These are phyloP conservation scores for Stentor roeselii DNA, from an alignment of 73 alveolate species.

Conservation along the genomic window DNA sequence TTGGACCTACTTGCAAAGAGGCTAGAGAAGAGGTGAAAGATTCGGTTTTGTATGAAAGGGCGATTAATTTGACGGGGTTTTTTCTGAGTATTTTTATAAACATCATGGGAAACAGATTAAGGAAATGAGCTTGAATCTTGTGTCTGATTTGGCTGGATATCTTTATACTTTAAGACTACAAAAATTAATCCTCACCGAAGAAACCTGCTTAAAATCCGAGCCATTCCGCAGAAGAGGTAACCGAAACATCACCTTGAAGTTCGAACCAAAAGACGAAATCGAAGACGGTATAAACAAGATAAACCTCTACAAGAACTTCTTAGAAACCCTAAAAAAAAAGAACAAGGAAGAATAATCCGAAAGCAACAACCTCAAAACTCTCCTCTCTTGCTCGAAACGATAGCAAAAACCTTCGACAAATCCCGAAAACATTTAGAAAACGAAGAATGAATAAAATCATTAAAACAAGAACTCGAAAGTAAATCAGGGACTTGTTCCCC, in stretches of 20 bases:
- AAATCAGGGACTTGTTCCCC: too few species aligned
- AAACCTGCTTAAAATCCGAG: not conserved
- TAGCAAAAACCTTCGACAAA: slow-evolving; percentile 9
- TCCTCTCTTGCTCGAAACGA: not conserved
- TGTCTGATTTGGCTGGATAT: not conserved
- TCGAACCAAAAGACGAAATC: not conserved
- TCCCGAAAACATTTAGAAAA: not conserved
- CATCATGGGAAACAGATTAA: not conserved
- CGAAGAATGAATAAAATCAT: not conserved
- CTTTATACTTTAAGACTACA: not conserved
- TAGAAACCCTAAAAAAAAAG: not conserved
- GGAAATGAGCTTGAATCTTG: not conserved
- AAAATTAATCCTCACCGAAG: not conserved
- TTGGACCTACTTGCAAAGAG: not conserved
- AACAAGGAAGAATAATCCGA: not conserved
- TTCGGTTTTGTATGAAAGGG: not conserved
- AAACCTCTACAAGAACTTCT: not conserved
- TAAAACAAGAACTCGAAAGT: not conserved
- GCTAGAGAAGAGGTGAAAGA: not conserved
- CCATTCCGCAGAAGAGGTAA: not conserved
- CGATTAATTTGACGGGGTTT: not conserved
- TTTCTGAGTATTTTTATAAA: not conserved
- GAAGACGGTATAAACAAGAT: not conserved
- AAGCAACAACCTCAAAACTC: not conserved
- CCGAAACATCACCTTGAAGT: not conserved